phyloP scores from a whole-genome alignment of 306 rosid species.

The Inga laurina region DNA sequence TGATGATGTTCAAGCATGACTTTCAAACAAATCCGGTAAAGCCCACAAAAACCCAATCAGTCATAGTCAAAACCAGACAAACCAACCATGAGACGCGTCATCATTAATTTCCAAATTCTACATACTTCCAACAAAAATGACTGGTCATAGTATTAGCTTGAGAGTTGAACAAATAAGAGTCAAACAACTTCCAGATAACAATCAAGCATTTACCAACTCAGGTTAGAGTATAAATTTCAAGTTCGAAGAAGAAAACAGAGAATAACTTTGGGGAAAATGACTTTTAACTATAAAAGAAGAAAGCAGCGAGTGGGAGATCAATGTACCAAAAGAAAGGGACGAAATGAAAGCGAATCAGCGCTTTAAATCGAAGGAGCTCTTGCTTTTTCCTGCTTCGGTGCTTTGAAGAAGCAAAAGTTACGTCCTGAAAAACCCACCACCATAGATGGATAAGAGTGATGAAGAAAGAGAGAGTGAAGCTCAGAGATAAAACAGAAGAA shows the following conservation, averaged over 20 bases:
- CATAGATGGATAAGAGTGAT: conserved; percentile 33
- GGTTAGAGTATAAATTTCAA: conserved; percentile 27
- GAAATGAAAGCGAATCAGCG: conserved; percentile 60
- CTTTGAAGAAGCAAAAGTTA: conserved; percentile 48
- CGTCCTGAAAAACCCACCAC: conserved; percentile 42
- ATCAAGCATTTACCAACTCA: conserved; percentile 35
- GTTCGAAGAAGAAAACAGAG: conserved; percentile 2
- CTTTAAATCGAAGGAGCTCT: conserved; percentile 51
- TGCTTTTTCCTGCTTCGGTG: conserved; percentile 46
- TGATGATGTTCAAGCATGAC: conserved; percentile 29
- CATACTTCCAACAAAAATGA: conserved; percentile 10
- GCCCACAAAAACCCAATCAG: conserved; percentile 29
- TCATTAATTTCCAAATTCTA: conserved; percentile 26
- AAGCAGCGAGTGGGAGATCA: conserved; percentile 33
- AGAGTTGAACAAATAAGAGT: conserved; percentile 53
- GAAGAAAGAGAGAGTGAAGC: not conserved
- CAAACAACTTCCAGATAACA: conserved; percentile 50
- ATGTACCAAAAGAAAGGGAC: conserved; percentile 58
- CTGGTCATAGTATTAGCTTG: conserved; percentile 25
- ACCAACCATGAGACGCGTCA: conserved; percentile 32
- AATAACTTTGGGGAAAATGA: conserved; percentile 10
- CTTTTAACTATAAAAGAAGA: conserved; percentile 24
- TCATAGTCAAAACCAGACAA: conserved; percentile 44
- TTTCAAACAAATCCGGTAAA: conserved; percentile 23
- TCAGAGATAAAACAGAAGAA: conserved; percentile 28